These are phyloP conservation scores for Diplodia scrobiculata DNA, from an alignment of 2,329 filamentous ascomycete species.

Conservation along the genomic window DNA sequence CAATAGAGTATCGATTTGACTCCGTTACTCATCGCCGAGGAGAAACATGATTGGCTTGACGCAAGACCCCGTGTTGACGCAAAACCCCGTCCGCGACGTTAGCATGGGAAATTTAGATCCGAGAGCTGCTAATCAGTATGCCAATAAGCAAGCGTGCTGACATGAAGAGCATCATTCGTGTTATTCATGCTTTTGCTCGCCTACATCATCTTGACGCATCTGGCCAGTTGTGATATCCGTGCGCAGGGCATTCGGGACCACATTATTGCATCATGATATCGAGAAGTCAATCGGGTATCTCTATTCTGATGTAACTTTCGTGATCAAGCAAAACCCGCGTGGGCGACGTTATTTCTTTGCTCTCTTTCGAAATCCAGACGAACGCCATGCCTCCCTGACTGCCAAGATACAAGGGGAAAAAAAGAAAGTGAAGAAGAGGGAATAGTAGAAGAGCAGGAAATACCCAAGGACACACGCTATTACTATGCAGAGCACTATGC, in stretches of 20 bases:
- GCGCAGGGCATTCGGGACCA: not conserved
- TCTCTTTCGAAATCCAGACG: conserved; percentile 10
- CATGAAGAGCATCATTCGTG: not conserved
- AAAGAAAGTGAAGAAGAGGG: not conserved
- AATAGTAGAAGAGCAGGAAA: not conserved
- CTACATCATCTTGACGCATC: not conserved
- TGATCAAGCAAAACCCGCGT: conserved; percentile 19
- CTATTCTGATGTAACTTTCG: not conserved
- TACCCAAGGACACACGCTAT: conserved; percentile 4
- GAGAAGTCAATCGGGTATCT: conserved; percentile 14
- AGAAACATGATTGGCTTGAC: too few relatives aligned
- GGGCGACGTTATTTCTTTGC: conserved; percentile 20
- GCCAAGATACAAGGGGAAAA: not conserved
- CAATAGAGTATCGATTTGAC: too few relatives aligned
- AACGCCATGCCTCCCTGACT: not conserved
- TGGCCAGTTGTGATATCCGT: not conserved
- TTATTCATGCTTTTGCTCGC: not conserved
- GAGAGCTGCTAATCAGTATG: not conserved
- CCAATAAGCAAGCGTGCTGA: not conserved
- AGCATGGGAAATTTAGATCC: not conserved
- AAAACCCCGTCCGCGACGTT: too few relatives aligned
- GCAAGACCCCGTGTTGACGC: too few relatives aligned
- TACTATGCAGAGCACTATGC: conserved; percentile 3
- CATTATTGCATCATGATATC: not conserved
- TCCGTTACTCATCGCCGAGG: too few relatives aligned